A percentile compares a stretch with the other conserved stretches of the same genome.
phyloP scores from a whole-genome alignment of 208 protist species.

The Leishmania guyanensis region DNA sequence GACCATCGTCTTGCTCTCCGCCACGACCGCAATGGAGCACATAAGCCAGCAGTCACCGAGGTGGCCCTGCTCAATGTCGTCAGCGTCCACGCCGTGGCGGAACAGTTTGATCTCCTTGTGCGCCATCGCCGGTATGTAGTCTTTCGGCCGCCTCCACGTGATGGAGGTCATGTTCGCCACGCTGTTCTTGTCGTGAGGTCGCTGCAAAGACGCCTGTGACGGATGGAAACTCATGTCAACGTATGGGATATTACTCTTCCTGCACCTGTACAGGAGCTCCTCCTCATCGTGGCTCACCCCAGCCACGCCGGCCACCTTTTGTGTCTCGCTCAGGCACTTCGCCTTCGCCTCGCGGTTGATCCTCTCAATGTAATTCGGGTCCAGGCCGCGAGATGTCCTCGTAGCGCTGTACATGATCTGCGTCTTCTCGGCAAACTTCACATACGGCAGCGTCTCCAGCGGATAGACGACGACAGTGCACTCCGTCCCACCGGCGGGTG shows the following conservation, averaged over 20 bases:
- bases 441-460: slow-evolving; percentile 47
- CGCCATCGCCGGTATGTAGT: slow-evolving; percentile 45
- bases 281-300: slow-evolving; percentile 29
- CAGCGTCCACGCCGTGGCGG: slow-evolving; percentile 34
- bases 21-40: slow-evolving; percentile 50
- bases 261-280: slow-evolving; percentile 45
- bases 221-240: slow-evolving; percentile 63
- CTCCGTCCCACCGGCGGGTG: slow-evolving; percentile 16
- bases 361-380: slow-evolving; percentile 29
- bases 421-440: slow-evolving; percentile 32
- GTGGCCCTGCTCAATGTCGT: slow-evolving; percentile 55
- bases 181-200: slow-evolving; percentile 28
- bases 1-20: slow-evolving; percentile 44
- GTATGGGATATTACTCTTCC: slow-evolving; percentile 45
- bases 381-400: slow-evolving; percentile 17
- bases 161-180: slow-evolving; percentile 28
- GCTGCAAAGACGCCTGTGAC: slow-evolving; percentile 35
- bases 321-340: slow-evolving; percentile 30
- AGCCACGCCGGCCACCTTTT: slow-evolving; percentile 18
- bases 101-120: slow-evolving; percentile 41
- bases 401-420: slow-evolving; percentile 27
- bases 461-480: slow-evolving; percentile 50
- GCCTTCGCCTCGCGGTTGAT: slow-evolving; percentile 27
- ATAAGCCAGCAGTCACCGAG: slow-evolving; percentile 77
- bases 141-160: slow-evolving; percentile 60